Evolutionary conservation across 306 rosid genomes (phyloP), one percentile per base, ranked within the genome.

Genomic region (Trifolium fragiferum): DNA sequence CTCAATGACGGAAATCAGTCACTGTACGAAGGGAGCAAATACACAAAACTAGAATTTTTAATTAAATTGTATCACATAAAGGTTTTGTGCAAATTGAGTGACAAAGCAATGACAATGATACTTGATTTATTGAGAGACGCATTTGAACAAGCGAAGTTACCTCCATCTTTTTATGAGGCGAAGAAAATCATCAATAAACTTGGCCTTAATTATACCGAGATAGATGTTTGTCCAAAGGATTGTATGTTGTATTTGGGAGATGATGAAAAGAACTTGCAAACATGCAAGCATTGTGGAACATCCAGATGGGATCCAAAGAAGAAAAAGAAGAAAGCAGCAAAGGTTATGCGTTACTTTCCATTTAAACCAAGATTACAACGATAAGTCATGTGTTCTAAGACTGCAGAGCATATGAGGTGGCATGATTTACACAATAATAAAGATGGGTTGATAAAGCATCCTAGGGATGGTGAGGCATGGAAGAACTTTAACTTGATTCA

Each of bases 31-130:
- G 71, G 35, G 15, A 66, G 55, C 55, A 66, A 66, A 7, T 44
- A 25, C 72, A 68, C 60, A 25, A 47, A 47, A 30, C 53, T 68
- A 7, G 59, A 68, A 7, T 68, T 68, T 68, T 4, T 46, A 27
- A n/a, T 46, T 13, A 46, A 65, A 20, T 7, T 19, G 11, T 65
- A 65, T 65, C 69, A 64, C 19, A 64, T 64, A 8, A 64, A 46
- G 51, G 51, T 46, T 46, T 46, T 46, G 51, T 46, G 51, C 13
- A 15, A 15, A 46, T 46, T 46, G 13, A 14, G 16, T 46, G 51
- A 46, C 51, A 46, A 46, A 15, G 1, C n/a, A 14, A 46, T 46
- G 51, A 46, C 51, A 0, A 46, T 46, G 51, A 46, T 46, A 46
- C 16, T 46, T 12, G 51, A 46, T 46, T 47, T 47, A 10, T 47